Evolutionary conservation across 140 eudicot species (phyloP).

Genomic region (Oenanthe javanica): DNA sequence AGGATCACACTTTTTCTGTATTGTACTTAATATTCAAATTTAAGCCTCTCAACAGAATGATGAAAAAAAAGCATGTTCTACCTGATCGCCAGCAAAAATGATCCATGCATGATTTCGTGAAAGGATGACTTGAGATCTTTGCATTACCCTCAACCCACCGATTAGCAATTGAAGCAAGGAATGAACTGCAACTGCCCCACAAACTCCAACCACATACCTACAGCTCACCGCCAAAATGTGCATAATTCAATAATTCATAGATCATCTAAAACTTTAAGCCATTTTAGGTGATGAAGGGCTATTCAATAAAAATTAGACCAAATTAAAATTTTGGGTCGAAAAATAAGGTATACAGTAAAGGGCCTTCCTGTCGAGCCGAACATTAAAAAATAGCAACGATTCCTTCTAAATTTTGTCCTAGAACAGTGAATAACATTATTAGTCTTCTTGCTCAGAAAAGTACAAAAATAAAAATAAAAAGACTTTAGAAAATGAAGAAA

Average conservation of each 20-base stretch:
- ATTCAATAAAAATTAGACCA: not conserved
- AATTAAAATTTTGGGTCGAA: not conserved
- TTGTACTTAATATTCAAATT: not conserved
- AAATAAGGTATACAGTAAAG: not conserved
- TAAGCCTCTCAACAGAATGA: not conserved
- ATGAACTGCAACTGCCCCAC: constrained; percentile 66
- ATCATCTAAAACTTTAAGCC: not conserved
- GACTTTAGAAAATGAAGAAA: not conserved
- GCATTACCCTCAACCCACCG: constrained; percentile 35
- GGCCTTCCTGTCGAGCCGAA: not conserved
- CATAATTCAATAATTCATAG: not conserved
- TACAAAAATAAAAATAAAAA: not conserved
- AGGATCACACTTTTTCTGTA: not conserved
- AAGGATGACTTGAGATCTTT: constrained; percentile 40
- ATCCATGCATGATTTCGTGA: constrained; percentile 86
- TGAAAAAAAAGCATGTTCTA: constrained; percentile 10
- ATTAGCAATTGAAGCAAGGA: constrained; percentile 63
- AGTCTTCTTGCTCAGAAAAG: not conserved
- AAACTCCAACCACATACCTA: constrained; percentile 76
- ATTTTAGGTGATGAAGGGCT: not conserved
- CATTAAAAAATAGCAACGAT: not conserved
- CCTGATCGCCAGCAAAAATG: constrained; percentile 85
- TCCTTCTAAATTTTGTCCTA: not conserved
- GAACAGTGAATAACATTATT: not conserved
- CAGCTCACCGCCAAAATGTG: constrained; percentile 17